A percentile compares a stretch with the other conserved stretches of the same genome.
phyloP scores from a whole-genome alignment of 2,329 filamentous ascomycete species.

The Aureobasidium sp. region DNA sequence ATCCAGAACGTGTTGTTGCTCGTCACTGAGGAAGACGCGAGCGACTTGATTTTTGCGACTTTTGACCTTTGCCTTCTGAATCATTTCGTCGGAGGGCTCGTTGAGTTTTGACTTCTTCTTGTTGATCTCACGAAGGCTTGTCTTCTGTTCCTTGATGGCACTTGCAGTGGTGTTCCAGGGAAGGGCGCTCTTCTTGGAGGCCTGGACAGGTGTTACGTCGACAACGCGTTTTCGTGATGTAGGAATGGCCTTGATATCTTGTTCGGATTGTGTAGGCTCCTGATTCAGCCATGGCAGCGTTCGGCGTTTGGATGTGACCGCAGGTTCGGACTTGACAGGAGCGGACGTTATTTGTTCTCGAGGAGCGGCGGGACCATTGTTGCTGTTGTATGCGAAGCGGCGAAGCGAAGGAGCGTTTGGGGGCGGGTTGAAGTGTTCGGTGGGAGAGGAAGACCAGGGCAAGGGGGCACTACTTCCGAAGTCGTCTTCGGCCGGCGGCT shows the following conservation, averaged over 20 bases:
- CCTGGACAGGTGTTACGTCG: conserved; percentile 4
- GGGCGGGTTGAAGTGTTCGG: conserved; percentile 35
- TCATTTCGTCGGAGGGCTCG: conserved; percentile 40
- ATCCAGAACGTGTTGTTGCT: conserved; percentile 77
- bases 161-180: conserved; percentile 70
- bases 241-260: conserved; percentile 6
- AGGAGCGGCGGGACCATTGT: conserved; percentile 4
- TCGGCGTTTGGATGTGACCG: conserved; percentile 51
- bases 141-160: conserved; percentile 70
- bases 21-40: conserved; percentile 68
- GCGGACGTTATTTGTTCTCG: not conserved
- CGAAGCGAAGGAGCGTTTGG: conserved; percentile 21
- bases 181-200: conserved; percentile 27
- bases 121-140: conserved; percentile 58
- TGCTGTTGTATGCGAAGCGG: conserved; percentile 16
- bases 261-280: conserved; percentile 20
- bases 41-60: conserved; percentile 40
- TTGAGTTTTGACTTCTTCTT: conserved; percentile 47
- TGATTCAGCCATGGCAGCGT: conserved; percentile 54
- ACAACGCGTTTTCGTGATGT: conserved; percentile 1
- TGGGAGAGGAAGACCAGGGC: conserved; percentile 58
- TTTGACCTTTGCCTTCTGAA: conserved; percentile 40
- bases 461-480: conserved; percentile 51
- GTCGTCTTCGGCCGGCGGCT: conserved; percentile 19
- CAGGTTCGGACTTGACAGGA: conserved; percentile 24